A percentile compares a stretch with the other conserved stretches of the same genome.
These are phyloP conservation scores for Takashimella koratensis DNA, from an alignment of 1,284 basidiomycete species.

Conservation along the genomic window DNA sequence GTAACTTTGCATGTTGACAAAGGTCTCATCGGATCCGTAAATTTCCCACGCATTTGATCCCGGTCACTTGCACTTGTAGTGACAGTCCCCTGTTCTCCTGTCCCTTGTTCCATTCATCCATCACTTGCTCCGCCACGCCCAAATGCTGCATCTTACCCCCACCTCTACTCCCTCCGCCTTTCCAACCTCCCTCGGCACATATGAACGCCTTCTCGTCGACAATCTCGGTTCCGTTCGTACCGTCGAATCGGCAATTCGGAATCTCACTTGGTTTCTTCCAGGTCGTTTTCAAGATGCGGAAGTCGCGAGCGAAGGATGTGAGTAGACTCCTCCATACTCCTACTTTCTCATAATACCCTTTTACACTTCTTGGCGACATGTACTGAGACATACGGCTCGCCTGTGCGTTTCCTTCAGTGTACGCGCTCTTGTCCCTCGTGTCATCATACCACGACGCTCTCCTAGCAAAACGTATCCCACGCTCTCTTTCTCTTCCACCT, in stretches of 20 bases:
- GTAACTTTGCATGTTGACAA: no score
- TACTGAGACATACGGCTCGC: no score
- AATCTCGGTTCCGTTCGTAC: slow-evolving; percentile 81
- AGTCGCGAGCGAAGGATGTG: slow-evolving; percentile 82
- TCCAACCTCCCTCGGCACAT: slow-evolving; percentile 50
- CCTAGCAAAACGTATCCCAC: slow-evolving; percentile 60
- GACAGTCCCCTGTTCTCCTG: no score
- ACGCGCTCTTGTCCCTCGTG: slow-evolving; percentile 43
- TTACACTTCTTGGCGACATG: slow-evolving; percentile 17
- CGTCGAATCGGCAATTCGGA: slow-evolving; percentile 80
- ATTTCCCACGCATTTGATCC: no score
- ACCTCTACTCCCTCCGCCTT: no score
- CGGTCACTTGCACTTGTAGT: no score
- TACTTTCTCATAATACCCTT: slow-evolving; percentile 7
- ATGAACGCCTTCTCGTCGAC: slow-evolving; percentile 75
- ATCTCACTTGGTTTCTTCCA: slow-evolving; percentile 89
- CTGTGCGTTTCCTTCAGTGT: slow-evolving; percentile 28
- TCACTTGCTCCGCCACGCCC: no score
- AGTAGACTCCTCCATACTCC: slow-evolving; percentile 49
- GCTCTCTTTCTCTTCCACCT: slow-evolving; percentile 62
- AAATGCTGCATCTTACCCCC: no score
- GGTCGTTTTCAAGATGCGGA: slow-evolving; percentile 96
- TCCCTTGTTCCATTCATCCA: no score
- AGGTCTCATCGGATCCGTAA: no score
- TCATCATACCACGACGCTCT: slow-evolving; percentile 73